phyloP scores from a whole-genome alignment of 2,329 filamentous ascomycete species.

The Neonectria magnoliae region DNA sequence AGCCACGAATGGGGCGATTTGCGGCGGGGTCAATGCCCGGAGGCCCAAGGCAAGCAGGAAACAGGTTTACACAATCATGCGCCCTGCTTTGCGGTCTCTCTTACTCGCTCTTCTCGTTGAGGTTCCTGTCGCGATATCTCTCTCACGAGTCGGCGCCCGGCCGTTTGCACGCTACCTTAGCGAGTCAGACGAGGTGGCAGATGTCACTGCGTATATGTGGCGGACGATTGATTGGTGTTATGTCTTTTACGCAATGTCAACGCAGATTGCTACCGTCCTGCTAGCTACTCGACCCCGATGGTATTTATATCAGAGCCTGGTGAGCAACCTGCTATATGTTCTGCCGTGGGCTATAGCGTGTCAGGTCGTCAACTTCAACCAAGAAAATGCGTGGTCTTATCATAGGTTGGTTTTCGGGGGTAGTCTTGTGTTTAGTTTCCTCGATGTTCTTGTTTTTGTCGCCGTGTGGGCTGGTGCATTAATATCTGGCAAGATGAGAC shows the following conservation, averaged over 20 bases:
- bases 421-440: conserved; percentile 73
- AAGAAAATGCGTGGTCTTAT: conserved; percentile 71
- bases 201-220: conserved; percentile 74
- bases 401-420: conserved; percentile 75
- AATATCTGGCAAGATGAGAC: conserved; percentile 53
- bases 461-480: conserved; percentile 63
- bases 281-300: conserved; percentile 71
- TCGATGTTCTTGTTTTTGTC: conserved; percentile 62
- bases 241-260: conserved; percentile 73
- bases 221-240: conserved; percentile 72
- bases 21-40: conserved; percentile 43
- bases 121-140: conserved; percentile 68
- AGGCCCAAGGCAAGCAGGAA: conserved; percentile 29
- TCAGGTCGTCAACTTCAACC: conserved; percentile 57
- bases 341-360: conserved; percentile 76
- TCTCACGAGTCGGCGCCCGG: conserved; percentile 67
- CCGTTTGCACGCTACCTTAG: conserved; percentile 72
- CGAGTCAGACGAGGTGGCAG: conserved; percentile 64
- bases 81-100: conserved; percentile 64
- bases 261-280: conserved; percentile 71
- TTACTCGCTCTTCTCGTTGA: conserved; percentile 66
- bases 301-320: conserved; percentile 75
- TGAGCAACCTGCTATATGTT: conserved; percentile 74
- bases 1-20: conserved; percentile 72
- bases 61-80: conserved; percentile 51